Evolutionary conservation across 2,329 filamentous ascomycete species (phyloP), one percentile per base, ranked within the genome.

Genomic region (Coniochaeta sp.): DNA sequence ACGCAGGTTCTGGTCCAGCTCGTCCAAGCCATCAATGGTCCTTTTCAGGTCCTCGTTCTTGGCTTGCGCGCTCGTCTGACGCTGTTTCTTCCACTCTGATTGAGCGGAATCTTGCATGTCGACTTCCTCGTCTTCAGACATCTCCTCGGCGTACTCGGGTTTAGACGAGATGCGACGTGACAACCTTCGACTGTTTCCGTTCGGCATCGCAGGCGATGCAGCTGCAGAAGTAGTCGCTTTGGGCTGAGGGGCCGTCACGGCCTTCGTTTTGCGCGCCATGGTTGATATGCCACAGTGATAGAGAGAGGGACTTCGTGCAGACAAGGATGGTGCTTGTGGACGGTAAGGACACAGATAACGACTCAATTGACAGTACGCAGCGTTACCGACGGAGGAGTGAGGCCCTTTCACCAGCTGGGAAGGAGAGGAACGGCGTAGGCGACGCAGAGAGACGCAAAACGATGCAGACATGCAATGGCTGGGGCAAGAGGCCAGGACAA

Each of bases 1-100:
- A 31, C 76, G 74, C 2, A 83, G 67, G n/a, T 72, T 71, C 17
- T 74, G 69, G 54, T 83, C 81, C 78, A 83, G 82, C 64, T 79
- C 72, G 6, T 72, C 75, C 28, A 83, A 70, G n/a, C 74, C 72
- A n/a, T 73, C 72, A 62, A 79, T 73, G 19, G 77, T 77, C 3
- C 71, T 63, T 9, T 77, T 67, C 6, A 80, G 71, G 1, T 68
- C 70, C 11, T 72, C 67, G 14, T 24, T 22, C 9, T 24, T 24
- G 43, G 19, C 4, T 24, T 24, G 43, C n/a, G 1, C 11, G 4
- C 6, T 47, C 19, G 3, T 24, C 19, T 47, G 43, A 14, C 22
- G 19, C 7, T 24, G 43, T 1, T 12, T 19, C 4, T 24, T 12
- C 8, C 11, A 19, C 7, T 47, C 19, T n/a, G 38, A 40, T 19